These are phyloP conservation scores for Graphiopsis chlorocephala DNA, from an alignment of 2,329 filamentous ascomycete genomes.

Conservation along the genomic window DNA sequence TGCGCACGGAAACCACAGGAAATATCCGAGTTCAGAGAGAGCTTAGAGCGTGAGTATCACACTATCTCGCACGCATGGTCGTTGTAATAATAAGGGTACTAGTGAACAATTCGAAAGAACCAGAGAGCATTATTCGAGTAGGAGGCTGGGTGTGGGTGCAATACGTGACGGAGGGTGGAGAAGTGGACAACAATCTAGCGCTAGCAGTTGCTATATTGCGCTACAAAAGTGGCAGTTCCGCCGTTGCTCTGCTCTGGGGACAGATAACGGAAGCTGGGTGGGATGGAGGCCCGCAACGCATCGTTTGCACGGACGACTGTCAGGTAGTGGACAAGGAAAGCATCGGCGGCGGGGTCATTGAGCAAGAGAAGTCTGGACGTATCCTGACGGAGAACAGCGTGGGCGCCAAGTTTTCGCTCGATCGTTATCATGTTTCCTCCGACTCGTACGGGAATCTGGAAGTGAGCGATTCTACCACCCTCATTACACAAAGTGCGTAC, in stretches of 20 bases:
- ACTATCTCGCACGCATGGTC: background rate
- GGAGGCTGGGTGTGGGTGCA: too few relatives aligned
- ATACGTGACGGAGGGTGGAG: background rate
- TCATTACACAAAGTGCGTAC: background rate
- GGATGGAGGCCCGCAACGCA: background rate
- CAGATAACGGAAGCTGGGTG: background rate
- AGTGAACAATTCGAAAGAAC: conserved; percentile 2
- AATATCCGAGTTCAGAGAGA: background rate
- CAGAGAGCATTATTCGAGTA: conserved; percentile 4
- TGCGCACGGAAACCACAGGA: background rate
- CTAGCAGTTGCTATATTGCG: conserved; percentile 1
- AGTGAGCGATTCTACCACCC: background rate
- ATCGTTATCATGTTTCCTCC: conserved; percentile 5
- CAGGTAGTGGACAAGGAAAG: conserved; percentile 3
- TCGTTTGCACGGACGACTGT: conserved; percentile 1
- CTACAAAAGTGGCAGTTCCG: background rate
- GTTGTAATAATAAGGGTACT: background rate
- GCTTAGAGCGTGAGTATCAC: too few relatives aligned
- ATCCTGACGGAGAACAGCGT: too few relatives aligned
- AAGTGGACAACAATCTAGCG: conserved; percentile 6
- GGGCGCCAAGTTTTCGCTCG: too few relatives aligned
- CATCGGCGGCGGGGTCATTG: too few relatives aligned
- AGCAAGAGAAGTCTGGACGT: too few relatives aligned
- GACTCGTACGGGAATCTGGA: background rate
- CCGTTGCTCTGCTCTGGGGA: conserved; percentile 1